A percentile compares a stretch with the other conserved stretches of the same genome.
Evolutionary conservation across 345 rosid species (phyloP).

Genomic region (Combretum micranthum): DNA sequence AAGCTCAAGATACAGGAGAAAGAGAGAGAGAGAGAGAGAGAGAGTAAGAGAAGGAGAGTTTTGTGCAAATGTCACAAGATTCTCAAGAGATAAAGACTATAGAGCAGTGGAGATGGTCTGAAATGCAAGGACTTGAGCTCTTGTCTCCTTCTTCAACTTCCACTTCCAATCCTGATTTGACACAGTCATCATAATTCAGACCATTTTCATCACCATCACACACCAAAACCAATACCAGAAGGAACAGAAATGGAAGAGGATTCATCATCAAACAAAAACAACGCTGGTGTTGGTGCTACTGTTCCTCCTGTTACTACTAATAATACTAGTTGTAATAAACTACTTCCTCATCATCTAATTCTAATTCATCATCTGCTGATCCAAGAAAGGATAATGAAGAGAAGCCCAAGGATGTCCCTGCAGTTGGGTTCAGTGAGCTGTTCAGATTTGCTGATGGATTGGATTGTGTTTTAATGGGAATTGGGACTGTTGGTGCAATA

Average conservation of each 20-base stretch:
- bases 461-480: conserved; percentile 89
- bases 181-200: conserved; percentile 12
- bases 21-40: conserved; percentile 12
- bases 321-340: neutral
- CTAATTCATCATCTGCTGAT: neutral
- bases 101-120: conserved; percentile 96
- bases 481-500: conserved; percentile 91
- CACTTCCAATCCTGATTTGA: conserved; percentile 22
- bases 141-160: conserved; percentile 26
- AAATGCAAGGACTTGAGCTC: conserved; percentile 99
- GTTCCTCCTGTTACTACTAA: conserved; percentile 1
- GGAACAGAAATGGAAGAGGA: conserved; percentile 56
- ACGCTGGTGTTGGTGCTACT: too few species aligned
- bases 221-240: conserved; percentile 14
- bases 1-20: too few species aligned
- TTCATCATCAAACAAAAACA: conserved; percentile 29
- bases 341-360: too few species aligned
- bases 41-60: conserved; percentile 30
- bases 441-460: conserved; percentile 96
- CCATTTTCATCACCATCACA: neutral
- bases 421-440: conserved; percentile 70
- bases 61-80: conserved; percentile 73
- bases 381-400: conserved; percentile 17
- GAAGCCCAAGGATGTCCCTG: conserved; percentile 41
- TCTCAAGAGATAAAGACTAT: conserved; percentile 54